These are phyloP conservation scores for Microbotryum silenes-acaulis DNA, from an alignment of 1,284 basidiomycete genomes.

Conservation along the genomic window DNA sequence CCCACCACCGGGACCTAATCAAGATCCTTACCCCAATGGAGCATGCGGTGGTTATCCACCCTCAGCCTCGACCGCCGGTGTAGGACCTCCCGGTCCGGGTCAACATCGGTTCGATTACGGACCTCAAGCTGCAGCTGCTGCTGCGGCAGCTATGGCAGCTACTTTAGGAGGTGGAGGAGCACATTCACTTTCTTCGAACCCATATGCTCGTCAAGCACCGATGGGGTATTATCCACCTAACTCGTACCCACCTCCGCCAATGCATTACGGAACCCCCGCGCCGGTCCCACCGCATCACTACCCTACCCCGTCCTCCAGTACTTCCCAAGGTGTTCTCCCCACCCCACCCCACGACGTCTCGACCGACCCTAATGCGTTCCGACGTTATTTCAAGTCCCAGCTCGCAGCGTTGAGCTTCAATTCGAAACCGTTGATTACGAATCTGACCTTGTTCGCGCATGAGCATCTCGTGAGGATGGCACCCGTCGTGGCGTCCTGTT, in stretches of 20 bases:
- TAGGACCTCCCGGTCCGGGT: no score
- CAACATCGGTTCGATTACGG: no score
- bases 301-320: background rate
- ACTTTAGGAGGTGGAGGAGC: no score
- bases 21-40: no score
- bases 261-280: background rate
- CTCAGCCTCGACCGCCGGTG: no score
- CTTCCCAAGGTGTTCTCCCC: conserved; percentile 13
- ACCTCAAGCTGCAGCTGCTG: no score
- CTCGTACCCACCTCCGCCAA: background rate
- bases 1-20: no score
- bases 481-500: conserved; percentile 73
- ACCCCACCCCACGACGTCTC: conserved; percentile 25
- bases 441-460: conserved; percentile 87
- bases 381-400: conserved; percentile 51
- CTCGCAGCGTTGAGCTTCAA: conserved; percentile 85
- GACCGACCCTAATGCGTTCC: conserved; percentile 57
- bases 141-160: no score
- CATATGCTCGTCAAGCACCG: no score
- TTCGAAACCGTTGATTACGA: conserved; percentile 90
- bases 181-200: no score
- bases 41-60: no score
- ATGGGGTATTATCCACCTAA: no score
- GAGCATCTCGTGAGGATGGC: conserved; percentile 67
- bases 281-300: background rate